phyloP scores from a whole-genome alignment of 1,284 basidiomycete genomes.

The Tetrapyrgos nigripes region DNA sequence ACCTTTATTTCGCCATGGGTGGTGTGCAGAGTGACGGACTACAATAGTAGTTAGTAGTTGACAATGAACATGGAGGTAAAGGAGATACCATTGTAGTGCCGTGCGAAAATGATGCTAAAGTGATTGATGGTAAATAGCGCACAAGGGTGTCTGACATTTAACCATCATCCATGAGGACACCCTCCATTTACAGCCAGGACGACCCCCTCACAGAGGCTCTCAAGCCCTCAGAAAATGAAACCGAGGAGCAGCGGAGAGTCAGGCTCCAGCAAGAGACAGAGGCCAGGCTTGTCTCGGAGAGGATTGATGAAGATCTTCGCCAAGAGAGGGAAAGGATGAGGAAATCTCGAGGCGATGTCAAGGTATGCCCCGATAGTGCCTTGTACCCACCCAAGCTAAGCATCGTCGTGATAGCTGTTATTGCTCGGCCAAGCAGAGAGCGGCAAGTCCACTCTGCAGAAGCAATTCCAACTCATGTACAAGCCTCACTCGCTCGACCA shows the following conservation, averaged over 20 bases:
- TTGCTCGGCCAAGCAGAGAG: slow-evolving; percentile 85
- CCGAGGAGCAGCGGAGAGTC: slow-evolving; percentile 61
- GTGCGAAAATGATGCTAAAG: slow-evolving; percentile 3
- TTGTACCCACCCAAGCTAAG: slow-evolving; percentile 33
- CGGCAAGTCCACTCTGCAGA: slow-evolving; percentile 83
- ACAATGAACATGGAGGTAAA: slow-evolving; percentile 14
- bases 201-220: slow-evolving; percentile 77
- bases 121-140: too few species aligned
- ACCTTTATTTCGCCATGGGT: slow-evolving; percentile 96
- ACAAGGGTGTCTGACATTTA: too few species aligned
- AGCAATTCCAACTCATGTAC: slow-evolving; percentile 88
- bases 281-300: slow-evolving; percentile 75
- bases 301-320: slow-evolving; percentile 80
- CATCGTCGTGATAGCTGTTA: slow-evolving; percentile 56
- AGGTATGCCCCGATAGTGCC: slow-evolving; percentile 54
- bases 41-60: slow-evolving; percentile 12
- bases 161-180: slow-evolving; percentile 59
- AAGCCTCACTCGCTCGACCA: slow-evolving; percentile 76
- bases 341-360: slow-evolving; percentile 74
- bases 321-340: slow-evolving; percentile 68
- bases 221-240: slow-evolving; percentile 70
- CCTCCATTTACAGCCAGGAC: slow-evolving; percentile 73
- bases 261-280: slow-evolving; percentile 72
- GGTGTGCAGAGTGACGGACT: slow-evolving; percentile 97
- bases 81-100: slow-evolving; percentile 6